These are phyloP conservation scores for Datisca glomerata DNA, from an alignment of 306 rosid species.

Conservation along the genomic window DNA sequence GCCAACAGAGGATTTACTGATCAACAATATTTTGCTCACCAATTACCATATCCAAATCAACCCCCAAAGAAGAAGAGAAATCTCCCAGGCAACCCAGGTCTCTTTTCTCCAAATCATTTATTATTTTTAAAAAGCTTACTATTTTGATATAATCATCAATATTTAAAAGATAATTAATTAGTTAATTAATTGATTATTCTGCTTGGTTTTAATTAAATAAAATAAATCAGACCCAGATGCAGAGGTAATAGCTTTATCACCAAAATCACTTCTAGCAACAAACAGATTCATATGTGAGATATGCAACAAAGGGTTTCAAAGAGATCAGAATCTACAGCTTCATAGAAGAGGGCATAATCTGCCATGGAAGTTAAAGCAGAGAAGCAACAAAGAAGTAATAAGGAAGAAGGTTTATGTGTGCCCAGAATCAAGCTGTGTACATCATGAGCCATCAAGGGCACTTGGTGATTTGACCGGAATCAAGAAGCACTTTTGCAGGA, in stretches of 20 bases:
- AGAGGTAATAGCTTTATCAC: conserved; percentile 17
- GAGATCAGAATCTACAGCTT: conserved; percentile 16
- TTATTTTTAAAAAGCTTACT: too few species aligned
- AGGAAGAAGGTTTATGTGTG: conserved; percentile 18
- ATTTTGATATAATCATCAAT: too few species aligned
- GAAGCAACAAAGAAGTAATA: conserved; percentile 14
- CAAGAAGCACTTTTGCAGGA: conserved; percentile 17
- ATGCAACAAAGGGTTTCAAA: conserved; percentile 19
- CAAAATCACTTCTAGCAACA: conserved; percentile 13
- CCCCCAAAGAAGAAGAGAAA: conserved; percentile 64
- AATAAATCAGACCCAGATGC: conserved; percentile 16
- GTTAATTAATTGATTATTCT: too few species aligned
- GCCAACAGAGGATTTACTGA: conserved; percentile 10
- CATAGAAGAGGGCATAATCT: conserved; percentile 19
- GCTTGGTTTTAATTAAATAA: background rate
- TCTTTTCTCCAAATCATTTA: too few species aligned
- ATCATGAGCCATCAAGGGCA: conserved; percentile 17
- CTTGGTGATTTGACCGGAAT: conserved; percentile 16
- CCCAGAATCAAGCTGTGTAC: conserved; percentile 14
- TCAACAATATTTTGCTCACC: background rate
- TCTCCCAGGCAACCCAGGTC: conserved; percentile 98
- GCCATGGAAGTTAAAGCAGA: conserved; percentile 19
- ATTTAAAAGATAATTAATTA: too few species aligned
- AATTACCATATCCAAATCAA: conserved; percentile 16
- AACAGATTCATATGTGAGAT: conserved; percentile 17